phyloP scores from a whole-genome alignment of 306 rosid genomes.

The Trichosanthes cucumerina region DNA sequence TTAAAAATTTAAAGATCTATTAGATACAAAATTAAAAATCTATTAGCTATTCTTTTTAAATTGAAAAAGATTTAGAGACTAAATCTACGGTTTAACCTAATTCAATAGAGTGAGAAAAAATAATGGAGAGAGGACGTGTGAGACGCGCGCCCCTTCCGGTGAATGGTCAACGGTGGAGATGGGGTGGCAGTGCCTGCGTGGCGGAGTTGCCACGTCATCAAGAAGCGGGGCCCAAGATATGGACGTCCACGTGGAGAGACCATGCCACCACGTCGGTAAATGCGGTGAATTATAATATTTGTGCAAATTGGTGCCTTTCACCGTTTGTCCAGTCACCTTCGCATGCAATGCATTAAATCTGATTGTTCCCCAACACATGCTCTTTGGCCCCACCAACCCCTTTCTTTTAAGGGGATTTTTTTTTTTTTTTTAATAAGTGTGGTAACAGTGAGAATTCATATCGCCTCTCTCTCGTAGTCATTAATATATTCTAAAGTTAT shows the following conservation, averaged over 20 bases:
- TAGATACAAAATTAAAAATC: too few species aligned
- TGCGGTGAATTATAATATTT: background rate
- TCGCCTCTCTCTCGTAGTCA: too few species aligned
- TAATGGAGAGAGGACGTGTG: background rate
- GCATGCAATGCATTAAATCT: conserved; percentile 2
- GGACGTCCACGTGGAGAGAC: conserved; percentile 10
- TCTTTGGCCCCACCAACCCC: background rate
- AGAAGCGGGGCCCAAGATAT: background rate
- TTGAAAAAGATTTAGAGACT: too few species aligned
- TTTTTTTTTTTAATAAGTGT: too few species aligned
- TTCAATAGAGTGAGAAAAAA: too few species aligned
- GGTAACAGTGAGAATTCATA: too few species aligned
- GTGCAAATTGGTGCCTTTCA: background rate
- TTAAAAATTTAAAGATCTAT: too few species aligned
- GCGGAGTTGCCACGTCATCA: background rate
- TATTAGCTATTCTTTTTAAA: too few species aligned
- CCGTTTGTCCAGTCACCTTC: conserved; percentile 7
- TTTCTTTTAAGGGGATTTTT: too few species aligned
- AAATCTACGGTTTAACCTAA: too few species aligned
- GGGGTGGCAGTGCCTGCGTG: background rate
- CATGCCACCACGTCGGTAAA: conserved; percentile 4
- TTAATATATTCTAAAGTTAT: too few species aligned
- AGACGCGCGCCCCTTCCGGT: background rate
- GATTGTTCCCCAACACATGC: conserved; percentile 6
- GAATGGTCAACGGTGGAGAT: background rate